These are phyloP conservation scores for Sextonia rubra DNA, from an alignment of 164 flowering plant species.

Conservation along the genomic window DNA sequence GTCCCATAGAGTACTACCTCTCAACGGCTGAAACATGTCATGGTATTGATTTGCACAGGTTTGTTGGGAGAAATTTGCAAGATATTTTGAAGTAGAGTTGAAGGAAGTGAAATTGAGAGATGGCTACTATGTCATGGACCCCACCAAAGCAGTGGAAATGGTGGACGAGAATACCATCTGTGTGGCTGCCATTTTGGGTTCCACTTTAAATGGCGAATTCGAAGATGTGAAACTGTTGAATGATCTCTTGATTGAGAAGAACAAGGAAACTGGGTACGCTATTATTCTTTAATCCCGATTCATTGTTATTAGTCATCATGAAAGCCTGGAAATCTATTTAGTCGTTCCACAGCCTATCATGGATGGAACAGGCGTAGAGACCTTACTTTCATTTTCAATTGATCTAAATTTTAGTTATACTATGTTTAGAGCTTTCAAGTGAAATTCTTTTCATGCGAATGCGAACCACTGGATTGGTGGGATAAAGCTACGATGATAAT, in stretches of 20 bases:
- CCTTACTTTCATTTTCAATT: too few relatives aligned
- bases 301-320: too few relatives aligned
- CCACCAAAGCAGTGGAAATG: constrained; percentile 37
- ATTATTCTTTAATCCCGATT: not conserved
- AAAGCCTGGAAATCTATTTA: too few relatives aligned
- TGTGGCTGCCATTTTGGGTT: constrained; percentile 44
- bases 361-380: too few relatives aligned
- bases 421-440: too few relatives aligned
- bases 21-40: too few relatives aligned
- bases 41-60: constrained; percentile 20
- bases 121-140: constrained; percentile 47
- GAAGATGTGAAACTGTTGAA: constrained; percentile 45
- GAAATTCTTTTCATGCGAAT: too few relatives aligned
- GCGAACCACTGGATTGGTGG: too few relatives aligned
- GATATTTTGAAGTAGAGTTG: constrained; percentile 42
- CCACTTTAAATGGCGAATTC: constrained; percentile 45
- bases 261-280: constrained; percentile 36
- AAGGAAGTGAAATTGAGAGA: constrained; percentile 42
- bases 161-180: constrained; percentile 50
- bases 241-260: constrained; percentile 33
- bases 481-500: too few relatives aligned
- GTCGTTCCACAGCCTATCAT: too few relatives aligned
- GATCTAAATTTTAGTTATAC: too few relatives aligned
- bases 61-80: constrained; percentile 47
- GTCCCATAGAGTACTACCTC: too few relatives aligned